Evolutionary conservation across 192 early-diverging fungal species (phyloP).

Genomic region (Coemansia sp.): DNA sequence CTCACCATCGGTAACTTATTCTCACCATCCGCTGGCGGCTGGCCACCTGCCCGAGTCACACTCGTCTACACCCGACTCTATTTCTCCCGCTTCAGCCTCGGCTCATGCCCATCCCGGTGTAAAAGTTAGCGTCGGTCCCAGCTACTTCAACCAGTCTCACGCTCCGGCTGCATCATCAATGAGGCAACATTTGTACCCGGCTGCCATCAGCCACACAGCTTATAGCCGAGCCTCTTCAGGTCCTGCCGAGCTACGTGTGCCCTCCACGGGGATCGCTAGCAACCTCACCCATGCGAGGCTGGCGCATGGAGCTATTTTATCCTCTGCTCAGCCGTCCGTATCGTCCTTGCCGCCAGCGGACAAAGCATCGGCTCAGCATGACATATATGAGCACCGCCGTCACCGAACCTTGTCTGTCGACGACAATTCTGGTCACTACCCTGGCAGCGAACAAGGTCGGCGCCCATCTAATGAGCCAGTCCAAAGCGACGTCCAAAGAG

Average conservation of each 20-base stretch:
- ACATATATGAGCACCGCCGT: not conserved
- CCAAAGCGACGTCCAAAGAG: not conserved
- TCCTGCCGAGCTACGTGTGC: not conserved
- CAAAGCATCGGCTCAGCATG: not conserved
- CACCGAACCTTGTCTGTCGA: not conserved
- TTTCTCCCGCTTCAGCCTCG: not conserved
- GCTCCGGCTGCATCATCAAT: not conserved
- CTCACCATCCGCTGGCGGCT: conserved; percentile 11
- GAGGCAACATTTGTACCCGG: not conserved
- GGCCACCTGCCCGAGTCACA: conserved; percentile 8
- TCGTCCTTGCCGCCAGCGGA: not conserved
- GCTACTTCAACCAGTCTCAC: not conserved
- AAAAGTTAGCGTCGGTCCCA: not conserved
- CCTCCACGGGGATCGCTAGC: not conserved
- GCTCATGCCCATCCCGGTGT: not conserved
- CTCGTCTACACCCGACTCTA: not conserved
- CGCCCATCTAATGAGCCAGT: not conserved
- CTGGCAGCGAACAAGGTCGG: not conserved
- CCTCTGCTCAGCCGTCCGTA: not conserved
- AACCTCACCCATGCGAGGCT: not conserved
- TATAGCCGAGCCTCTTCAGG: not conserved
- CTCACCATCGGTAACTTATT: not conserved
- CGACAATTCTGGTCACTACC: not conserved
- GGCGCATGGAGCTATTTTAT: not conserved
- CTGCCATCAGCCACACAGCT: not conserved